Conservation (phyloP, 1,139 yeast genomes). For the Suhomyces atakaporum region DNA sequence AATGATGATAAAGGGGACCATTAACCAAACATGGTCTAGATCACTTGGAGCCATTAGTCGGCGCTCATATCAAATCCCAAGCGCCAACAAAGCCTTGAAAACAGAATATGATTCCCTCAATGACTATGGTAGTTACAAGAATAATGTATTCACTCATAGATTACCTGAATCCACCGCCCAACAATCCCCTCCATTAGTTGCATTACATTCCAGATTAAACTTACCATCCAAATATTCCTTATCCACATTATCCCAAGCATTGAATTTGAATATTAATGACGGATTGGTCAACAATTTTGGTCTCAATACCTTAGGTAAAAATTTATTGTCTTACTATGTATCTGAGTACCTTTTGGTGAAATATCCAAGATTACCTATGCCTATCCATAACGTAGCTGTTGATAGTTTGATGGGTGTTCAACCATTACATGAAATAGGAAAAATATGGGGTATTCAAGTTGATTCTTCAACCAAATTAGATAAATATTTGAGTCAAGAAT, state of each 20-base stretch:
- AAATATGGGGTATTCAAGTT: conserved; percentile 84
- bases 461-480: conserved; percentile 67
- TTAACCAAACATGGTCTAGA: conserved; percentile 11
- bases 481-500: conserved; percentile 68
- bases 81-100: conserved; percentile 24
- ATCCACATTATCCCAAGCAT: conserved; percentile 77
- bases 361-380: conserved; percentile 88
- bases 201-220: conserved; percentile 78
- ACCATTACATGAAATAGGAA: conserved; percentile 65
- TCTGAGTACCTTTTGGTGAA: conserved; percentile 70
- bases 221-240: conserved; percentile 58
- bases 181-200: conserved; percentile 68
- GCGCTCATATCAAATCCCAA: conserved; percentile 26
- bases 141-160: conserved; percentile 48
- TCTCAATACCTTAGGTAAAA: conserved; percentile 78
- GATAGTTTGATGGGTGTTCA: conserved; percentile 70
- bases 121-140: conserved; percentile 45
- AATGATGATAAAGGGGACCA: conserved; percentile 12
- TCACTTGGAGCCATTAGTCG: conserved; percentile 11
- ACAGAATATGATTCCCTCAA: conserved; percentile 34
- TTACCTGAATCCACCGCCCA: conserved; percentile 52
- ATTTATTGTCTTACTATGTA: conserved; percentile 72
- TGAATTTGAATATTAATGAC: conserved; percentile 47
- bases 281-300: conserved; percentile 74
- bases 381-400: conserved; percentile 71